phyloP scores from a whole-genome alignment of 805 yeast genomes.

The Naumovozyma castellii region DNA sequence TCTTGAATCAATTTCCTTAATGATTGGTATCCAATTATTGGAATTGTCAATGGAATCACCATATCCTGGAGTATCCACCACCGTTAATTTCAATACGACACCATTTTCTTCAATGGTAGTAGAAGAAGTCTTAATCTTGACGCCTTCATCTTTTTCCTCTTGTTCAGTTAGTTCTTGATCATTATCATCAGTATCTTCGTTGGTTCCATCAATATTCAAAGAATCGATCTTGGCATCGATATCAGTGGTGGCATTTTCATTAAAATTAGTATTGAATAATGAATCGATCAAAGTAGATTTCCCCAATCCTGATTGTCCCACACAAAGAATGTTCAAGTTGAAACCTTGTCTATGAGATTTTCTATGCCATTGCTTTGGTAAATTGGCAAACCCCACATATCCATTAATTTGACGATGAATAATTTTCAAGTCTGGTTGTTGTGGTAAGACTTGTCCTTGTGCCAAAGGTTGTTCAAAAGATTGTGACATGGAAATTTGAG shows the following conservation, averaged over 20 bases:
- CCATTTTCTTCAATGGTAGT: slow-evolving; percentile 88
- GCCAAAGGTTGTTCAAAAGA: too few relatives aligned
- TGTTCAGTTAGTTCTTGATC: slow-evolving; percentile 5
- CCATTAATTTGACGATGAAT: slow-evolving; percentile 79
- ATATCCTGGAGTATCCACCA: slow-evolving; percentile 87
- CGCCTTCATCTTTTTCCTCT: slow-evolving; percentile 21
- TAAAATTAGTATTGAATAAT: slow-evolving; percentile 62
- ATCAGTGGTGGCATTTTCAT: slow-evolving; percentile 4
- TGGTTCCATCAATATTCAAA: slow-evolving; percentile 5
- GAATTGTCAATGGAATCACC: slow-evolving; percentile 81
- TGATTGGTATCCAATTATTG: slow-evolving; percentile 81
- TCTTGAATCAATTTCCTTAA: slow-evolving; percentile 77
- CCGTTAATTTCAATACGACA: slow-evolving; percentile 73
- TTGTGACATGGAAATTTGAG: too few relatives aligned
- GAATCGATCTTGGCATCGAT: slow-evolving; percentile 10
- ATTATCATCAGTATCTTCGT: slow-evolving; percentile 4
- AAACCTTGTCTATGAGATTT: slow-evolving; percentile 86
- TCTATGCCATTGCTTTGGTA: slow-evolving; percentile 98
- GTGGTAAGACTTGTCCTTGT: slow-evolving; percentile 28
- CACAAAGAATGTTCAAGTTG: slow-evolving; percentile 77
- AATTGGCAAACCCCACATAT: slow-evolving; percentile 92
- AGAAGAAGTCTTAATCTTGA: slow-evolving; percentile 49
- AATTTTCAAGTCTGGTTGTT: slow-evolving; percentile 42
- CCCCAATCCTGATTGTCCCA: slow-evolving; percentile 88
- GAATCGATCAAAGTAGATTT: slow-evolving; percentile 89